Evolutionary conservation across 768 basidiomycete genomes (phyloP).

Genomic region (Leccinum boreale): DNA sequence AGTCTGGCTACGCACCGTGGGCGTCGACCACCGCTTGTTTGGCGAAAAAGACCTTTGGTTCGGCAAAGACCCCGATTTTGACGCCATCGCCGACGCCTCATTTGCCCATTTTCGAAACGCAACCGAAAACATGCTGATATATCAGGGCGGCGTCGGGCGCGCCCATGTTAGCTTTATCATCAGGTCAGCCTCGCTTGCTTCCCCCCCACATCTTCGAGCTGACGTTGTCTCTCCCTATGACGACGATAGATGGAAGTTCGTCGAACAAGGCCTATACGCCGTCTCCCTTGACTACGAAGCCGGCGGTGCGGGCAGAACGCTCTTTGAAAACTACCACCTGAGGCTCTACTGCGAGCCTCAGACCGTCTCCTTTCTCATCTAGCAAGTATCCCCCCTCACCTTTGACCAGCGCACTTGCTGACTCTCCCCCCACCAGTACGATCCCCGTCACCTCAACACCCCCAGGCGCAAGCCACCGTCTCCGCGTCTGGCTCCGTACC

Average conservation of each 20-base stretch:
- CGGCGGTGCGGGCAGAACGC: conserved; percentile 51
- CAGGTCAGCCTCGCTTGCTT: conserved; percentile 33
- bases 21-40: conserved; percentile 62
- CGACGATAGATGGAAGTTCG: conserved; percentile 45
- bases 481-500: conserved; percentile 62
- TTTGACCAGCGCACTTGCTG: background rate
- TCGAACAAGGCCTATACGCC: conserved; percentile 44
- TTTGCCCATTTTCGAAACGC: conserved; percentile 48
- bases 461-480: conserved; percentile 53
- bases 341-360: conserved; percentile 54
- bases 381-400: conserved; percentile 37
- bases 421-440: conserved; percentile 34
- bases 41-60: conserved; percentile 64
- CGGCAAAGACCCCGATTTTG: conserved; percentile 64
- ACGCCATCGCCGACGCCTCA: conserved; percentile 51
- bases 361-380: conserved; percentile 55
- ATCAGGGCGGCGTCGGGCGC: conserved; percentile 53
- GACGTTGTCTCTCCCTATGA: background rate
- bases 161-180: conserved; percentile 55
- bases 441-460: conserved; percentile 55
- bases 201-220: background rate
- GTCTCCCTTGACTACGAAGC: conserved; percentile 66
- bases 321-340: conserved; percentile 54
- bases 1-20: conserved; percentile 58
- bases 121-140: conserved; percentile 45